These are phyloP conservation scores for Glutinoglossum americanum DNA, from an alignment of 495 filamentous ascomycete species.

Conservation along the genomic window DNA sequence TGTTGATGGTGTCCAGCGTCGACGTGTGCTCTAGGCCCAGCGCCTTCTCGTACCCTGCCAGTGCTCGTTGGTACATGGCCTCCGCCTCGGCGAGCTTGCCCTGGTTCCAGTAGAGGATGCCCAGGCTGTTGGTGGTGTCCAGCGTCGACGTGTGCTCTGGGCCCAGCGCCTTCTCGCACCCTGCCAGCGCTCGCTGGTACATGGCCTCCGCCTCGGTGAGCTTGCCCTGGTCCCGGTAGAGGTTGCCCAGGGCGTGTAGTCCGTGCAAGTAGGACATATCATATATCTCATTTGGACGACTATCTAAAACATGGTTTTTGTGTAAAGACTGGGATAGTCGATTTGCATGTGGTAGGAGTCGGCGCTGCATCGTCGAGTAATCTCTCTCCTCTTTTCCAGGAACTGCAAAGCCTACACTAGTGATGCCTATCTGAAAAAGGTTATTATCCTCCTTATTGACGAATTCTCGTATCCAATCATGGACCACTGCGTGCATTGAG, in stretches of 20 bases:
- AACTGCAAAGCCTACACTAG: conserved; percentile 14
- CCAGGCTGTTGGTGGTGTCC: not conserved
- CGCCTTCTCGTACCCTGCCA: conserved; percentile 1
- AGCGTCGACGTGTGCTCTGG: not conserved
- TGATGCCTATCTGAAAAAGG: conserved; percentile 11
- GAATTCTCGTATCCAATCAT: conserved; percentile 7
- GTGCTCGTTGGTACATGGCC: conserved; percentile 3
- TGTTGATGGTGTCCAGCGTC: not conserved
- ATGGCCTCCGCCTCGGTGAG: conserved; percentile 2
- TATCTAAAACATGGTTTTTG: conserved; percentile 3
- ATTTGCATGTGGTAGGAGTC: conserved; percentile 21
- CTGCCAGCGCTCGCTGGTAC: conserved; percentile 2
- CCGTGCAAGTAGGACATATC: conserved; percentile 3
- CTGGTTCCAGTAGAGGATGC: conserved; percentile 2
- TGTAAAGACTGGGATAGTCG: conserved; percentile 8
- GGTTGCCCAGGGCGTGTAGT: conserved; percentile 13
- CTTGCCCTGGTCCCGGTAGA: conserved; percentile 14
- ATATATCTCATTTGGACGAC: not conserved
- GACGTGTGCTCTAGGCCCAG: not conserved
- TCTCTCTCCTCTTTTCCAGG: conserved; percentile 8
- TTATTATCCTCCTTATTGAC: conserved; percentile 6
- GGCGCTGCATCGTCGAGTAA: conserved; percentile 16
- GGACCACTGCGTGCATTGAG: not conserved
- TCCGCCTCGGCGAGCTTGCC: not conserved
- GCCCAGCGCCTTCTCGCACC: conserved; percentile 1